Percentiles rank a stretch among this genome's conserved stretches.
Conservation (phyloP, 2,329 filamentous ascomycete species). For the Arachnopeziza araneosa region DNA sequence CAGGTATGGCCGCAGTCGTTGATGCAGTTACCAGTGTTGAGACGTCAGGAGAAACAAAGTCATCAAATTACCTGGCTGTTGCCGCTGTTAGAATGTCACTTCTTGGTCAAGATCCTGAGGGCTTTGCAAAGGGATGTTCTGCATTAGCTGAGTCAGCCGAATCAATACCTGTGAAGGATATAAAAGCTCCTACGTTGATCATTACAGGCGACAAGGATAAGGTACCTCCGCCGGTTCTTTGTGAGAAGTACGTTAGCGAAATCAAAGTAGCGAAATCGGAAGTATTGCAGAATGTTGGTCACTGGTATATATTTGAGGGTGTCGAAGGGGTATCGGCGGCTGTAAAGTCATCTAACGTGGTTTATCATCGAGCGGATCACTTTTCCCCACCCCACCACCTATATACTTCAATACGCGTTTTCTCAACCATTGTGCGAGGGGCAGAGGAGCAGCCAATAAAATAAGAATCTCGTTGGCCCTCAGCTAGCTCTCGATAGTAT, state of each 20-base stretch:
- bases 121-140: constrained; percentile 48
- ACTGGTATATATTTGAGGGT: constrained; percentile 49
- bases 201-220: constrained; percentile 43
- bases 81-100: constrained; percentile 40
- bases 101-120: constrained; percentile 44
- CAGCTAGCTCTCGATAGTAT: too few relatives aligned
- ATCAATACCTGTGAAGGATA: constrained; percentile 29
- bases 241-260: constrained; percentile 29
- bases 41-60: constrained; percentile 34
- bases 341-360: too few relatives aligned
- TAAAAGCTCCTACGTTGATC: constrained; percentile 35
- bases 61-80: constrained; percentile 35
- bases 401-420: too few relatives aligned
- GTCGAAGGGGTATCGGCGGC: too few relatives aligned
- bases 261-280: constrained; percentile 28
- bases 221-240: constrained; percentile 34
- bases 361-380: too few relatives aligned
- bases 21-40: constrained; percentile 34
- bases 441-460: too few relatives aligned
- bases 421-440: too few relatives aligned
- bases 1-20: constrained; percentile 40
- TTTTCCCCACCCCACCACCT: too few relatives aligned
- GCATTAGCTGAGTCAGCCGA: constrained; percentile 39
- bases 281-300: constrained; percentile 38
- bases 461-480: too few relatives aligned